Evolutionary conservation across 805 yeast species (phyloP), one percentile per base, ranked within the genome.

Genomic region (Metschnikowia lunata): DNA sequence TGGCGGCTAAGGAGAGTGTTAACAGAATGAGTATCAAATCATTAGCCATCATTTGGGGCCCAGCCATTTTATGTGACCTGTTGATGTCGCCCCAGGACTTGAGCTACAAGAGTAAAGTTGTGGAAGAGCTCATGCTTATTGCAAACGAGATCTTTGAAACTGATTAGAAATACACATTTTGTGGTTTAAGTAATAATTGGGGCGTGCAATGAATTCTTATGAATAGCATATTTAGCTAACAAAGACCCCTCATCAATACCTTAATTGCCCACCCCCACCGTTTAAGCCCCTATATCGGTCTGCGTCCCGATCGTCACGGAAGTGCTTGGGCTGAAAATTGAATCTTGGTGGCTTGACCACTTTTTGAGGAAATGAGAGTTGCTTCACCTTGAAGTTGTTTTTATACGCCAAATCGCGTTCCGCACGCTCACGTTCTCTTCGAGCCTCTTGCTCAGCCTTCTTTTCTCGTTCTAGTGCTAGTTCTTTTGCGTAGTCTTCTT

Each of bases 21-120:
- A 88, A 89, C 60, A 76, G 93, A 60, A 93, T 93, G 99, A 81
- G 81, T 37, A 74, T 82, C 46, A 83, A 83, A 57, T 83, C 85
- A 47, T 64, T 93, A 55, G 87, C 95, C 37, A 87, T 88, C 33
- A 89, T 91, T 32, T 93, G 99, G 99, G 97, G 97, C 0, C 96
- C 96, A 14, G 86, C 87, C 2, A 66, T 93, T 41, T 75, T 93
- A 61, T 79, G 82, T 38, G 85, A 80, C 54, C 79, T 78, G 45
- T 76, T 78, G 23, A 70, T 75, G 58, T 83, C 80, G 47, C 78
- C 80, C 4, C 86, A 82, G 50, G 96, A 82, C 57, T 79, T 86
- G 69, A 83, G 83, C 43, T 80, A 76, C 52, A 88, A 86, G 63
- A 83, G 87, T 36, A 76, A 77, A 45, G 85, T 88, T 4, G 79